These are phyloP conservation scores for Spathaspora hagerdaliae DNA, from an alignment of 805 yeast species.

Conservation along the genomic window DNA sequence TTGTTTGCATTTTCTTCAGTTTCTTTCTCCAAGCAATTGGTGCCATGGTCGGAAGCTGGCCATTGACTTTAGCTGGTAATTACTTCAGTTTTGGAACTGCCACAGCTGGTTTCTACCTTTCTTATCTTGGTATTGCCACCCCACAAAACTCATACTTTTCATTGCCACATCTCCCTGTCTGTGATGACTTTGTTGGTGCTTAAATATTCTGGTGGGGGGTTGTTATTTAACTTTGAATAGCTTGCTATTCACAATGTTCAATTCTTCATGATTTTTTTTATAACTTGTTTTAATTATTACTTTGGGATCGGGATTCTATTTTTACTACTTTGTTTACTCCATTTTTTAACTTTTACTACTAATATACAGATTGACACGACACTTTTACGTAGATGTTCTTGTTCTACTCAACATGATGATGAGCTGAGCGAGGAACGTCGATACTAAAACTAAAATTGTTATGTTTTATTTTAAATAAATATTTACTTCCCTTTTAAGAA, in stretches of 20 bases:
- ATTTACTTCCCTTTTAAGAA: no score
- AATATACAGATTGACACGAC: neutral
- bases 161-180: constrained; percentile 45
- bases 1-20: constrained; percentile 51
- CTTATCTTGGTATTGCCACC: constrained; percentile 59
- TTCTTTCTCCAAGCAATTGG: constrained; percentile 42
- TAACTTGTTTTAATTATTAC: neutral
- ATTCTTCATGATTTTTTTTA: neutral
- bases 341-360: neutral
- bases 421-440: no score
- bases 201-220: neutral
- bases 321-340: neutral
- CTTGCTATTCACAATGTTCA: neutral
- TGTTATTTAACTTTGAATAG: neutral
- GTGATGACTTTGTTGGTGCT: constrained; percentile 6
- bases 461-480: no score
- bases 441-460: no score
- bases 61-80: constrained; percentile 56
- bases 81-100: constrained; percentile 54
- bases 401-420: no score
- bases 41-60: constrained; percentile 43
- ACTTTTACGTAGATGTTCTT: no score
- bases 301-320: neutral
- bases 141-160: constrained; percentile 55
- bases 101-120: constrained; percentile 57